Evolutionary conservation across 192 early-diverging fungal genomes (phyloP).

Genomic region (Coemansia sp.): DNA sequence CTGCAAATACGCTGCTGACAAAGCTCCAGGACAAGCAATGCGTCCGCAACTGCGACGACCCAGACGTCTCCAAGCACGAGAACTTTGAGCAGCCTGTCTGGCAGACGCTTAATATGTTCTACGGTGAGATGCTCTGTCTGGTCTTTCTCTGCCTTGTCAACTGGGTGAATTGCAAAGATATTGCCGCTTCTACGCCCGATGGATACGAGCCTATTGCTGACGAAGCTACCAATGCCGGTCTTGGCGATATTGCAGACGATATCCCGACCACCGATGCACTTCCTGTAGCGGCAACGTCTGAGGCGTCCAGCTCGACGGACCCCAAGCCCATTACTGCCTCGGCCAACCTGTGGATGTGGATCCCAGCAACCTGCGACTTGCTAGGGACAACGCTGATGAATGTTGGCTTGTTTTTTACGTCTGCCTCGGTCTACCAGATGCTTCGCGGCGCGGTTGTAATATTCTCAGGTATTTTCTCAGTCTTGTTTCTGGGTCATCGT

Average conservation of each 20-base stretch:
- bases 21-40: conserved; percentile 92
- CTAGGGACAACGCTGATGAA: conserved; percentile 90
- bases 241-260: conserved; percentile 15
- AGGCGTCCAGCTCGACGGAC: not conserved
- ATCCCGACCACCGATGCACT: conserved; percentile 35
- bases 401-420: conserved; percentile 89
- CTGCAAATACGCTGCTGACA: conserved; percentile 77
- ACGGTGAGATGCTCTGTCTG: conserved; percentile 86
- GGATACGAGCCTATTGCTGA: conserved; percentile 41
- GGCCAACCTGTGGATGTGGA: conserved; percentile 58
- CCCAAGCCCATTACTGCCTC: conserved; percentile 57
- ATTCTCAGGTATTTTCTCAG: conserved; percentile 88
- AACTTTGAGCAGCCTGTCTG: conserved; percentile 97
- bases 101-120: conserved; percentile 98
- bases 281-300: conserved; percentile 7
- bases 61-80: conserved; percentile 62
- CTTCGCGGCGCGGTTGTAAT: conserved; percentile 93
- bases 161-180: conserved; percentile 20
- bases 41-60: conserved; percentile 82
- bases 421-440: conserved; percentile 94
- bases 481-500: conserved; percentile 78
- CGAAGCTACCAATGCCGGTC: conserved; percentile 10
- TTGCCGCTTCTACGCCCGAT: conserved; percentile 6
- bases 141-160: conserved; percentile 60
- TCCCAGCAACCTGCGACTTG: conserved; percentile 73